Conservation (phyloP, 169 alveolate genomes). For the Babesia bovis region DNA sequence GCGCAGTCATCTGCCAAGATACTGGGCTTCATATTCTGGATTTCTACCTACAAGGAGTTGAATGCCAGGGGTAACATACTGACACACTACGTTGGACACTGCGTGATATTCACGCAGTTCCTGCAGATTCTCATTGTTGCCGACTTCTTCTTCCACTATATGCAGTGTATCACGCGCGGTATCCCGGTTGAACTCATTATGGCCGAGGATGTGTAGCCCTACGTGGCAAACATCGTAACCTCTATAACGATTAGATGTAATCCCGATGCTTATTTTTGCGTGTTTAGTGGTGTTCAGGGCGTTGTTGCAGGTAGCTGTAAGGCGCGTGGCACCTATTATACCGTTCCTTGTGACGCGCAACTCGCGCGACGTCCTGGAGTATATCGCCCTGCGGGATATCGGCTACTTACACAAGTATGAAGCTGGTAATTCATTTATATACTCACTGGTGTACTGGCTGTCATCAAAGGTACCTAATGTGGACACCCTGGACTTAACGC, state of each 20-base stretch:
- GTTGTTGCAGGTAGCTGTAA: background rate
- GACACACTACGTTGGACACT: slow-evolving; percentile 86
- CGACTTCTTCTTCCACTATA: slow-evolving; percentile 86
- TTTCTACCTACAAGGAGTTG: slow-evolving; percentile 86
- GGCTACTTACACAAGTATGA: slow-evolving; percentile 15
- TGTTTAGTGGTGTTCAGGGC: slow-evolving; percentile 13
- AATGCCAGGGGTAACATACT: slow-evolving; percentile 79
- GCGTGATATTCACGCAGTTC: slow-evolving; percentile 86
- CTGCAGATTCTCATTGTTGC: slow-evolving; percentile 87
- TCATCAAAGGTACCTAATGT: slow-evolving; percentile 5
- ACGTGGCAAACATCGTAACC: background rate
- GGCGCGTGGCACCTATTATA: slow-evolving; percentile 13
- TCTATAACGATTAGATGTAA: background rate
- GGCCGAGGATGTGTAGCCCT: slow-evolving; percentile 79
- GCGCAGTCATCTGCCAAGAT: slow-evolving; percentile 88
- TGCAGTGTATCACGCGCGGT: slow-evolving; percentile 84
- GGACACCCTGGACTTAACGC: slow-evolving; percentile 14
- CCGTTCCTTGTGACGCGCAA: slow-evolving; percentile 39
- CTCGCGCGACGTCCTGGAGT: slow-evolving; percentile 51
- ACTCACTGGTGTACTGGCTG: slow-evolving; percentile 9
- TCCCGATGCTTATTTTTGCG: background rate
- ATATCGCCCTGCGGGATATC: slow-evolving; percentile 23
- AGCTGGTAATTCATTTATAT: slow-evolving; percentile 8
- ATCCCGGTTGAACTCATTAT: slow-evolving; percentile 82
- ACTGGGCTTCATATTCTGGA: slow-evolving; percentile 88